Evolutionary conservation across 208 protist species (phyloP).

Genomic region (Trypanosoma lewisi): DNA sequence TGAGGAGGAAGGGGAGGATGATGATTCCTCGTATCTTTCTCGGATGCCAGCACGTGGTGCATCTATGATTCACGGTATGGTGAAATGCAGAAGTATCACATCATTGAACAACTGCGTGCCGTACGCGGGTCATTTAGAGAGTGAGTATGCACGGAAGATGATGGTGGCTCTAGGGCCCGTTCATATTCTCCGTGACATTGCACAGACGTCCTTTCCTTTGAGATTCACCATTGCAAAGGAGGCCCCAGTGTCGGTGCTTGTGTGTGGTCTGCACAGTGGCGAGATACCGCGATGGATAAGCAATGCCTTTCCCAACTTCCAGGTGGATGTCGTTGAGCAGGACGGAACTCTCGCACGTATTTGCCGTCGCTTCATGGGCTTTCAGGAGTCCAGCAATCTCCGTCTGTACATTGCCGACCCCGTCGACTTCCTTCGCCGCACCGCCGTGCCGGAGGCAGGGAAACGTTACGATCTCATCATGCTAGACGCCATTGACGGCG

Average conservation of each 20-base stretch:
- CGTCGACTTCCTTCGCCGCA: constrained; percentile 56
- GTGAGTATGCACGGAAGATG: constrained; percentile 79
- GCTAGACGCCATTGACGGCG: constrained; percentile 70
- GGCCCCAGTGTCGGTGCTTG: constrained; percentile 57
- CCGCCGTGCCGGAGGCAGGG: constrained; percentile 22
- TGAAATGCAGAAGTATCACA: constrained; percentile 78
- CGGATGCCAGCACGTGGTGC: constrained; percentile 66
- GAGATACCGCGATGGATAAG: constrained; percentile 83
- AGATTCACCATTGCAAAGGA: constrained; percentile 81
- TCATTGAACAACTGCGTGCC: constrained; percentile 84
- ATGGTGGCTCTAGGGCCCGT: constrained; percentile 82
- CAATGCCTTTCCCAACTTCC: constrained; percentile 78
- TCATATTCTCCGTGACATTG: constrained; percentile 70
- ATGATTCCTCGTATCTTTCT: constrained; percentile 39
- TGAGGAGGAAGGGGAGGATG: constrained; percentile 15
- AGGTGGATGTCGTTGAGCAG: constrained; percentile 82
- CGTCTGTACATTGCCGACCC: constrained; percentile 60
- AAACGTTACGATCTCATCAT: constrained; percentile 75
- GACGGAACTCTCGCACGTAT: constrained; percentile 78
- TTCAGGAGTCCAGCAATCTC: constrained; percentile 78
- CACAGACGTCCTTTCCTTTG: constrained; percentile 49
- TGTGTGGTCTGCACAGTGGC: constrained; percentile 81
- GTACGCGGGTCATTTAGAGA: constrained; percentile 66
- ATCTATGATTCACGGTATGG: constrained; percentile 78
- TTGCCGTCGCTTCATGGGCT: constrained; percentile 72